Base-by-base conservation (phyloP, 2,329 filamentous ascomycete species). In the Aulographum hederae region DNA sequence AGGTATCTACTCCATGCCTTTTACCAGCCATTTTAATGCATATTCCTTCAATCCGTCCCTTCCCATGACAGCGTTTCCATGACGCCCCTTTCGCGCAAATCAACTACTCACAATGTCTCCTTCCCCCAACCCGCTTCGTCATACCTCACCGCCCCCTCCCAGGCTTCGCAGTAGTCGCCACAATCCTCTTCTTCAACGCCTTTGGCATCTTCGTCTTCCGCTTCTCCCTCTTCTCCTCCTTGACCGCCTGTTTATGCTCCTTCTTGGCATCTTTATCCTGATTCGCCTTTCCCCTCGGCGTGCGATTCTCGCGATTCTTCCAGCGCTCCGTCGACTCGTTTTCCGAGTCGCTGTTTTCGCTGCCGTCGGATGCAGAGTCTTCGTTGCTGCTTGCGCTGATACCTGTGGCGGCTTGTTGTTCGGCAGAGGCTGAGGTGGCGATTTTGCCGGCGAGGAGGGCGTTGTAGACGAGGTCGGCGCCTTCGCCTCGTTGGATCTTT, bases 121-220 rank as follows among this genome's bases (percentile, higher is more conserved):
- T n/a, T n/a, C n/a, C n/a, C n/a, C n/a, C n/a, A n/a, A n/a, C n/a
- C n/a, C n/a, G n/a, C n/a, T n/a, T n/a, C n/a, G n/a, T n/a, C n/a
- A n/a, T n/a, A n/a, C n/a, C n/a, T n/a, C n/a, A n/a, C n/a, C n/a
- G n/a, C n/a, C n/a, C n/a, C n/a, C n/a, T n/a, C n/a, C n/a, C n/a
- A n/a, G n/a, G n/a, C n/a, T 70, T 61, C 34, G 69, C 62, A 12
- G 65, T 63, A 39, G 61, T 61, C 34, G 65, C 67, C 17, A 92
- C 69, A 35, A 92, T 56, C 50, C 78, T 80, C 63, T 94, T 95
- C 67, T 98, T 98, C 20, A 93, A 41, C 50, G 91, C 73, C 58
- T 98, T 98, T 1, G 89, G 86, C 57, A 98, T 92, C 63, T 98
- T 98, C 3, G 80, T 78, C 53, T 86, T 81, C 37, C 89, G 65